Evolutionary conservation across 352 stramenopile species (phyloP).

Genomic region (Phytophthora podocarpi): DNA sequence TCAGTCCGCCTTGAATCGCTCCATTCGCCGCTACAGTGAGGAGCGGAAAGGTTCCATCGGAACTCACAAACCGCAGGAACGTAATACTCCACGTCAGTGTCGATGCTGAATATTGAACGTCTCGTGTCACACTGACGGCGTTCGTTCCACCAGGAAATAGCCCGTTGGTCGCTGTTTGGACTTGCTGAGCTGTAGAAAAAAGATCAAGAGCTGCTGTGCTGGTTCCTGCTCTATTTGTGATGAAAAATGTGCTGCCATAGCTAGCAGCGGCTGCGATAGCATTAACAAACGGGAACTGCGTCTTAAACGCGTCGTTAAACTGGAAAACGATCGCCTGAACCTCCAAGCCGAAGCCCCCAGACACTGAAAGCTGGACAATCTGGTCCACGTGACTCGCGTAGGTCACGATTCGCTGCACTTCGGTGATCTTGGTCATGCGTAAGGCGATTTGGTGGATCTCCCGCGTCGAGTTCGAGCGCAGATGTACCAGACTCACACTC

Average conservation of each 20-base stretch:
- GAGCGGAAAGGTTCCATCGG: conserved; percentile 40
- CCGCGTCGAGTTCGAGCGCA: conserved; percentile 62
- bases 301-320: conserved; percentile 60
- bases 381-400: conserved; percentile 67
- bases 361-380: conserved; percentile 44
- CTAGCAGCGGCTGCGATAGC: conserved; percentile 35
- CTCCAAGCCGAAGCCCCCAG: conserved; percentile 51
- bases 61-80: conserved; percentile 48
- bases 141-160: conserved; percentile 32
- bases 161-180: conserved; percentile 50
- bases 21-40: conserved; percentile 36
- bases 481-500: conserved; percentile 56
- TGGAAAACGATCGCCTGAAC: conserved; percentile 51
- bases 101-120: conserved; percentile 37
- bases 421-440: conserved; percentile 52
- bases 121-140: conserved; percentile 39
- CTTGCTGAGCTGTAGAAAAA: conserved; percentile 47
- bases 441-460: conserved; percentile 72
- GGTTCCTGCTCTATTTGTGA: conserved; percentile 25
- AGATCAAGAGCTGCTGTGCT: conserved; percentile 44
- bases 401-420: conserved; percentile 70
- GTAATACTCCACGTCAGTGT: conserved; percentile 60
- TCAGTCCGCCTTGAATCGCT: conserved; percentile 53
- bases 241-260: conserved; percentile 53
- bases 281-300: conserved; percentile 38